A percentile compares a stretch with the other conserved stretches of the same genome.
Conservation (phyloP, 2,329 filamentous ascomycete species). For the Amylocarpus encephaloides region DNA sequence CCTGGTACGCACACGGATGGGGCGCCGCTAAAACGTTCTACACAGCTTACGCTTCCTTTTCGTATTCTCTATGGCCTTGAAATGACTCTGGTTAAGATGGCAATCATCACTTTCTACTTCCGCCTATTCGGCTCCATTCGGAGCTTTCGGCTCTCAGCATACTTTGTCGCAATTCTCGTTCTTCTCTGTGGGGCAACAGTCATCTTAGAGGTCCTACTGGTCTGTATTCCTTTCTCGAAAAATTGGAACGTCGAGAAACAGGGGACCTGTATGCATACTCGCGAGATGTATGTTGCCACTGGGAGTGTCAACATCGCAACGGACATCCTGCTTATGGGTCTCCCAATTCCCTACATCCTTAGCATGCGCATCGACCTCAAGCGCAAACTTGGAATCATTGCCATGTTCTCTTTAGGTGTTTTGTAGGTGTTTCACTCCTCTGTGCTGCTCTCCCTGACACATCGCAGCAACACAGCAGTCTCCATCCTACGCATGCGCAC, state of each 20-base stretch:
- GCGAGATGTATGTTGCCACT: conserved; percentile 4
- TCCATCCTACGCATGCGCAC: conserved; percentile 22
- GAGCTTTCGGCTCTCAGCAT: conserved; percentile 11
- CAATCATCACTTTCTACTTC: conserved; percentile 10
- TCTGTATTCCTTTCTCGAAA: neutral
- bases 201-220: conserved; percentile 4
- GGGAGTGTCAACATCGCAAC: conserved; percentile 30
- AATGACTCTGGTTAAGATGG: conserved; percentile 7
- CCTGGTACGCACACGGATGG: neutral
- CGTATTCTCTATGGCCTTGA: conserved; percentile 8
- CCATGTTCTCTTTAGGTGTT: conserved; percentile 32
- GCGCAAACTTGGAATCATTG: conserved; percentile 31
- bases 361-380: conserved; percentile 31
- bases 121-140: conserved; percentile 8
- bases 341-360: conserved; percentile 32
- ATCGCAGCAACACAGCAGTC: conserved; percentile 15
- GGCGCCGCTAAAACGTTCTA: neutral
- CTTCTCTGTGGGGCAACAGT: conserved; percentile 5
- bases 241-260: conserved; percentile 1
- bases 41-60: conserved; percentile 9
- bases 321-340: conserved; percentile 31
- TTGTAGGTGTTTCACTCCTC: conserved; percentile 20
- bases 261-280: neutral
- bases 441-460: neutral
- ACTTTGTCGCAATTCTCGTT: conserved; percentile 3